These are phyloP conservation scores for Mycena sp. DNA, from an alignment of 1,284 basidiomycete genomes.

Conservation along the genomic window DNA sequence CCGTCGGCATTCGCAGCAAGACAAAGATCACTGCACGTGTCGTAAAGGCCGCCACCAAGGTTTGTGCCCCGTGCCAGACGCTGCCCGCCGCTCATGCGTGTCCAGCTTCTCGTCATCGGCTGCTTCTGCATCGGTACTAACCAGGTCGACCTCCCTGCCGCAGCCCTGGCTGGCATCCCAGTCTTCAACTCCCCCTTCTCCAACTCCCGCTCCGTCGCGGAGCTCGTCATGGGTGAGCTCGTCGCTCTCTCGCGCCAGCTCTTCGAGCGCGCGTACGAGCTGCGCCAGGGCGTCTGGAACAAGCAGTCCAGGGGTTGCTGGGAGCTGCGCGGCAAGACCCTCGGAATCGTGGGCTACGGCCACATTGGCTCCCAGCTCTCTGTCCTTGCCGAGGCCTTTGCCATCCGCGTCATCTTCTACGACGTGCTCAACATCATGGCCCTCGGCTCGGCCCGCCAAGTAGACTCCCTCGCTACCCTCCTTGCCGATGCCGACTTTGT, in stretches of 20 bases:
- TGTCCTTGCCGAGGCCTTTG: slow-evolving; percentile 96
- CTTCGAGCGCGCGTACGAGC: slow-evolving; percentile 89
- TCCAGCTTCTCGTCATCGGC: slow-evolving; percentile 92
- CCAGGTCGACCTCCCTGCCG: slow-evolving; percentile 92
- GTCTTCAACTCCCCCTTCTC: slow-evolving; percentile 99
- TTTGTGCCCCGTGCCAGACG: slow-evolving; percentile 40
- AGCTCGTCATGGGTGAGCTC: slow-evolving; percentile 96
- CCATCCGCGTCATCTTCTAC: slow-evolving; percentile 96
- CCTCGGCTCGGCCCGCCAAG: slow-evolving; percentile 91
- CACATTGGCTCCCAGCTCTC: slow-evolving; percentile 99
- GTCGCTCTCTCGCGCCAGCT: slow-evolving; percentile 96
- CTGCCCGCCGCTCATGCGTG: slow-evolving; percentile 11
- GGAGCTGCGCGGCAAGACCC: slow-evolving; percentile 97
- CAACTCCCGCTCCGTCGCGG: slow-evolving; percentile 98
- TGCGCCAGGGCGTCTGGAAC: slow-evolving; percentile 95
- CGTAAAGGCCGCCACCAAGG: slow-evolving; percentile 87
- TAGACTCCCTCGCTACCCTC: slow-evolving; percentile 84
- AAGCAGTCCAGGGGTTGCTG: slow-evolving; percentile 99
- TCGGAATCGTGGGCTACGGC: slow-evolving; percentile 98
- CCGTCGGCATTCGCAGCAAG: slow-evolving; percentile 96
- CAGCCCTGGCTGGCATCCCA: slow-evolving; percentile 90
- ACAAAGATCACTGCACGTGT: slow-evolving; percentile 95
- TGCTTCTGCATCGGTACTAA: slow-evolving; percentile 99
- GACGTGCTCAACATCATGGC: slow-evolving; percentile 99
- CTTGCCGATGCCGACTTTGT: slow-evolving; percentile 91